These are phyloP conservation scores for Fusarium mundagurra DNA, from an alignment of 2,329 filamentous ascomycete species.

Conservation along the genomic window DNA sequence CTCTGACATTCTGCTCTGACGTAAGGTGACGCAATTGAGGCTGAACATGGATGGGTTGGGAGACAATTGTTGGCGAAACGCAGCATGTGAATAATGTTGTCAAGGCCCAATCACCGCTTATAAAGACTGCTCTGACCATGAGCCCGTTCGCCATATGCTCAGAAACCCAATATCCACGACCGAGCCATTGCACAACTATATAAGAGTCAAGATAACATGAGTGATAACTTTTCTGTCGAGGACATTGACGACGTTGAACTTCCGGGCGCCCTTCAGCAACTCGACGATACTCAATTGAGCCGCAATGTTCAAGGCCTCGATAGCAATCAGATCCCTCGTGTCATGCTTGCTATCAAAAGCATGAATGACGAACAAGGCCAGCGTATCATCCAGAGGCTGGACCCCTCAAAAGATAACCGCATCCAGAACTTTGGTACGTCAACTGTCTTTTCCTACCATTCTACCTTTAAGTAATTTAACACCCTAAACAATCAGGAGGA, in stretches of 20 bases:
- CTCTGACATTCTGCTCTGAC: neutral
- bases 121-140: neutral
- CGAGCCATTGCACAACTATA: fast-evolving
- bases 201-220: neutral
- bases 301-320: neutral
- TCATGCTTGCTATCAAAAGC: neutral
- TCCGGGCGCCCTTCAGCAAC: neutral
- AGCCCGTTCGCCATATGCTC: fast-evolving
- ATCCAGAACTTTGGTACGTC: neutral
- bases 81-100: neutral
- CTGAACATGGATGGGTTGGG: neutral
- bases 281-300: neutral
- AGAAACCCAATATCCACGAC: fast-evolving
- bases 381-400: neutral
- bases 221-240: neutral
- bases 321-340: neutral
- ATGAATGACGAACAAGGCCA: neutral
- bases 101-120: neutral
- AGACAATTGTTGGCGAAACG: neutral
- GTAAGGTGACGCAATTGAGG: neutral
- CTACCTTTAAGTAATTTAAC: fast-evolving
- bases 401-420: neutral
- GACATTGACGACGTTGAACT: neutral
- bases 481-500: neutral
- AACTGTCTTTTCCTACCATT: fast-evolving